Conservation (phyloP, 768 basidiomycete species). For the Calvatia gigantea region DNA sequence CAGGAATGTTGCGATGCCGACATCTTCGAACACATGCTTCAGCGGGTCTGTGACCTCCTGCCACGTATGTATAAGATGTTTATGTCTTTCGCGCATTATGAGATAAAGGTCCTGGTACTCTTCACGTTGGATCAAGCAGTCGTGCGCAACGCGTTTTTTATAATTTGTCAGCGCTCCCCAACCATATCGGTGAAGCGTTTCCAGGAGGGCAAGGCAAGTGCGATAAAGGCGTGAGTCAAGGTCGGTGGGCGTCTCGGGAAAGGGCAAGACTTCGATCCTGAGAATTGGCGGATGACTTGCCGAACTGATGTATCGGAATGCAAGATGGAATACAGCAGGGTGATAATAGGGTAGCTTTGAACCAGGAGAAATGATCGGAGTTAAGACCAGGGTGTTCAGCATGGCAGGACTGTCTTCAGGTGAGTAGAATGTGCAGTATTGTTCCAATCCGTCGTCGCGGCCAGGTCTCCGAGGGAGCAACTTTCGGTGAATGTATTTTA, state of each 20-base stretch:
- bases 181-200: slow-evolving; percentile 84
- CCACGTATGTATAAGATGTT: slow-evolving; percentile 73
- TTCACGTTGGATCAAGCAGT: slow-evolving; percentile 72
- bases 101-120: slow-evolving; percentile 90
- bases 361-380: slow-evolving; percentile 45
- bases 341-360: slow-evolving; percentile 84
- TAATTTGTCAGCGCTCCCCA: slow-evolving; percentile 82
- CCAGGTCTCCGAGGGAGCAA: slow-evolving; percentile 78
- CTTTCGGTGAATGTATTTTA: slow-evolving; percentile 59
- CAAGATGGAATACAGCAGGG: slow-evolving; percentile 75
- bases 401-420: slow-evolving; percentile 1
- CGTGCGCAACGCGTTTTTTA: slow-evolving; percentile 83
- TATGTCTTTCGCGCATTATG: slow-evolving; percentile 80
- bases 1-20: slow-evolving; percentile 91
- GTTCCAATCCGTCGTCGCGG: slow-evolving; percentile 70
- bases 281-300: slow-evolving; percentile 27
- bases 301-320: slow-evolving; percentile 64
- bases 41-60: slow-evolving; percentile 79
- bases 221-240: slow-evolving; percentile 68
- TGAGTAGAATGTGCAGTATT: slow-evolving; percentile 75
- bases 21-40: slow-evolving; percentile 95
- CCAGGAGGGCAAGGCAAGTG: slow-evolving; percentile 76
- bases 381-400: slow-evolving; percentile 45
- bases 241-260: slow-evolving; percentile 46
- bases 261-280: slow-evolving; percentile 56